These are phyloP conservation scores for Neofusicoccum cordaticola DNA, from an alignment of 2,329 filamentous ascomycete genomes.

Conservation along the genomic window DNA sequence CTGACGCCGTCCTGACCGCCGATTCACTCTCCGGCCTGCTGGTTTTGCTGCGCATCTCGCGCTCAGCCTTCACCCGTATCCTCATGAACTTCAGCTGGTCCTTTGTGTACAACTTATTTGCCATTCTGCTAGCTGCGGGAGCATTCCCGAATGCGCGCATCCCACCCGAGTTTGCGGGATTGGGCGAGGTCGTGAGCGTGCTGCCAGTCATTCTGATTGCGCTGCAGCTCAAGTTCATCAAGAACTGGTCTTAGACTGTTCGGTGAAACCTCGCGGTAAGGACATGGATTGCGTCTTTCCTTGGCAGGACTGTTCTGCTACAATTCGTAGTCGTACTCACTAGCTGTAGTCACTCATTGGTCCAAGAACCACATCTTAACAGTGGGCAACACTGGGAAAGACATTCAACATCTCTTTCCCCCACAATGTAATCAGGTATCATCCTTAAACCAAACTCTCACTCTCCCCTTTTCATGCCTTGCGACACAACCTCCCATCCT, in stretches of 20 bases:
- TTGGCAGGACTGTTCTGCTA: too few relatives aligned
- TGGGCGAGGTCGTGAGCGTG: conserved; percentile 73
- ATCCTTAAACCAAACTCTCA: too few relatives aligned
- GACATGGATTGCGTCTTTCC: too few relatives aligned
- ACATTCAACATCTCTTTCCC: too few relatives aligned
- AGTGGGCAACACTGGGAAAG: too few relatives aligned
- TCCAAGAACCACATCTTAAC: too few relatives aligned
- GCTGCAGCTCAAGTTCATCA: conserved; percentile 43
- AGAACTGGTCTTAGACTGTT: neutral
- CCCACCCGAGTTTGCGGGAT: conserved; percentile 62
- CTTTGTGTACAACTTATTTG: conserved; percentile 67
- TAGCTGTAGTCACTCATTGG: too few relatives aligned
- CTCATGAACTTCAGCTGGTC: conserved; percentile 69
- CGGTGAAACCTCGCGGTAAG: too few relatives aligned
- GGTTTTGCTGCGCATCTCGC: conserved; percentile 55
- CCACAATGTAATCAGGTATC: too few relatives aligned
- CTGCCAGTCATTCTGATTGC: conserved; percentile 64
- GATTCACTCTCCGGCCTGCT: conserved; percentile 39
- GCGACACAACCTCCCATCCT: conserved; percentile 21
- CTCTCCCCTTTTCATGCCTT: neutral
- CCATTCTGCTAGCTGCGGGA: conserved; percentile 64
- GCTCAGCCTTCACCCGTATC: conserved; percentile 39
- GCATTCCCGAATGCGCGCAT: conserved; percentile 59
- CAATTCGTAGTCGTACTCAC: too few relatives aligned
- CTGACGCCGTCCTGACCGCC: conserved; percentile 46